Percentiles rank a stretch among this genome's conserved stretches.
phyloP scores from a whole-genome alignment of 768 basidiomycete species.

The Suillus variegatus region DNA sequence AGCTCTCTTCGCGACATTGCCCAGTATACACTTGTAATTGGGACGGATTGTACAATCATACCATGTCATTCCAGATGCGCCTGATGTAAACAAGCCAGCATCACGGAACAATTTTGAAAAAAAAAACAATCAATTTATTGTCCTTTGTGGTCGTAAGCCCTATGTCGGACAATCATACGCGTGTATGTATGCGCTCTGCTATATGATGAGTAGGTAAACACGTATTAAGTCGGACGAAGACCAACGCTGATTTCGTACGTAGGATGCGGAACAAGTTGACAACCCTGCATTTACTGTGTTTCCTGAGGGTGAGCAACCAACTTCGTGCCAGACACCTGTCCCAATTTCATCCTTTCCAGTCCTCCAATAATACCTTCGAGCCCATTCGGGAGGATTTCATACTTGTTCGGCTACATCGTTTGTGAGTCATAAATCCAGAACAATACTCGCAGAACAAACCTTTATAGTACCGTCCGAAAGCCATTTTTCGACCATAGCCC shows the following conservation, averaged over 20 bases:
- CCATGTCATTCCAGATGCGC: too few species aligned
- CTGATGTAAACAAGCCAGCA: too few species aligned
- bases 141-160: too few species aligned
- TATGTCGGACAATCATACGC: too few species aligned
- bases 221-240: too few species aligned
- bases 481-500: conserved; percentile 26
- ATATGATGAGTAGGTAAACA: too few species aligned
- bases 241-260: too few species aligned
- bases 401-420: conserved; percentile 36
- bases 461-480: conserved; percentile 29
- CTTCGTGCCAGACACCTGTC: conserved; percentile 44
- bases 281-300: conserved; percentile 21
- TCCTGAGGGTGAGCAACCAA: conserved; percentile 44
- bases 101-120: too few species aligned
- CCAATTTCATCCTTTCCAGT: conserved; percentile 35
- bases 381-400: conserved; percentile 43
- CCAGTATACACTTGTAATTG: conserved; percentile 37
- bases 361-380: conserved; percentile 39
- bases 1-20: conserved; percentile 78
- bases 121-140: too few species aligned
- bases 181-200: too few species aligned
- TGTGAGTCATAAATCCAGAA: conserved; percentile 5
- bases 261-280: not conserved
- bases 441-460: conserved; percentile 11
- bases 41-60: too few species aligned